Evolutionary conservation across 768 basidiomycete species (phyloP), one percentile per base, ranked within the genome.

Genomic region (Mycena indigotica): DNA sequence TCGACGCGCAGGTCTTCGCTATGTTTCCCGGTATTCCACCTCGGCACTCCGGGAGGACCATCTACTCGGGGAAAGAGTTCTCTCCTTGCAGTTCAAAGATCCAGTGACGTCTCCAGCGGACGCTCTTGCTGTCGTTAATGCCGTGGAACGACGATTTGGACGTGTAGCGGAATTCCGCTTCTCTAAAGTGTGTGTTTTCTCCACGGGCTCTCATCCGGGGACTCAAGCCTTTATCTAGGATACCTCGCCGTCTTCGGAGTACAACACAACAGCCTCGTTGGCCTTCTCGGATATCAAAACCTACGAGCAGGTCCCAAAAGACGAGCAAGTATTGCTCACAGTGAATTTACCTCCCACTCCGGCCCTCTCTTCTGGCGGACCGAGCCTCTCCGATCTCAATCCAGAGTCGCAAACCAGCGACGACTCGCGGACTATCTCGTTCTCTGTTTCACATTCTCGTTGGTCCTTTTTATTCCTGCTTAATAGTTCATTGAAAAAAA

Each of bases 71-170:
- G 35, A 23, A 62, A 61, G 67, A 30, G 74, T 76, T 2, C 69
- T 80, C 12, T 67, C 69, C 28, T 68, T 84, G 32, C 74, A 78
- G 41, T 69, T 77, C 46, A 77, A 74, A 65, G 68, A 69, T 39
- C 13, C 8, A 44, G n/a, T 44, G 8, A 67, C 83, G 16, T 80
- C 79, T 29, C 79, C 84, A 62, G 69, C 75, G 4, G 81, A 88
- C 23, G 80, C 78, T 4, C 75, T 80, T 6, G 73, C 80, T 45
- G 73, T 85, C 45, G 66, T 87, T 53, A 79, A 82, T 45, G 80
- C 77, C 6, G 62, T 88, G 26, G 87, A 89, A 70, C 75, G 51
- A 13, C 57, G 62, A 13, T 63, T 63, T 8, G 62, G 62, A 21
- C 57, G 58, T 21, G 52, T 59, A 23, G 28, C 55, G 0, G 52